Conservation (phyloP, 768 basidiomycete genomes). For the Boletus rufocinnamomeus region DNA sequence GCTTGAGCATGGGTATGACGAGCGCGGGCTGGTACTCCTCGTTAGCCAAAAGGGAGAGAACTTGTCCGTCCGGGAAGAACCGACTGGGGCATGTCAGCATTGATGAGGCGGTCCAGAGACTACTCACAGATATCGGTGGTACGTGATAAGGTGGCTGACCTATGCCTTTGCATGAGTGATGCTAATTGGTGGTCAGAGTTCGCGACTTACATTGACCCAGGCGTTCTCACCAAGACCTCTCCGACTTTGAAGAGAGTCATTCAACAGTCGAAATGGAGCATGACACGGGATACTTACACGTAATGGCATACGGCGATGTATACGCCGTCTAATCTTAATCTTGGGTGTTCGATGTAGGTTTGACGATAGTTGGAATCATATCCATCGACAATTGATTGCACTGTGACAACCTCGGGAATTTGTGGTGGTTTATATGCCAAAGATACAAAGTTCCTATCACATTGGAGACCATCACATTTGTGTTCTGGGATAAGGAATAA, state of each 20-base stretch:
- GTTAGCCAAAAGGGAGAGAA: slow-evolving; percentile 82
- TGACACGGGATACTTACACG: slow-evolving; percentile 49
- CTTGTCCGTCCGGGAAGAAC: slow-evolving; percentile 85
- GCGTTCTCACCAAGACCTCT: slow-evolving; percentile 81
- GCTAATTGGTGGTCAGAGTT: slow-evolving; percentile 1
- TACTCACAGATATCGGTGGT: slow-evolving; percentile 85
- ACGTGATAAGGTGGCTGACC: slow-evolving; percentile 86
- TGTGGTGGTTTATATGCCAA: slow-evolving; percentile 76
- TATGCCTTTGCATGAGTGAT: slow-evolving; percentile 31
- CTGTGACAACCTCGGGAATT: slow-evolving; percentile 51
- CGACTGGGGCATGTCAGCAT: slow-evolving; percentile 49
- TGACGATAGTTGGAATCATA: slow-evolving; percentile 70
- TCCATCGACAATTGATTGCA: slow-evolving; percentile 51
- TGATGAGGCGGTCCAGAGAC: not conserved
- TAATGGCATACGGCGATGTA: slow-evolving; percentile 94
- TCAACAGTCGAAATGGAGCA: slow-evolving; percentile 3
- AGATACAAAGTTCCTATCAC: slow-evolving; percentile 59
- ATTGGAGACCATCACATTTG: slow-evolving; percentile 10
- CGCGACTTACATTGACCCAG: slow-evolving; percentile 76
- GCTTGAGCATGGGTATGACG: slow-evolving; percentile 75
- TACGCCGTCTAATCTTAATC: slow-evolving; percentile 82
- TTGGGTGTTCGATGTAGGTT: slow-evolving; percentile 80
- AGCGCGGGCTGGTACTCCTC: slow-evolving; percentile 71
- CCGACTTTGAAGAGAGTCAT: slow-evolving; percentile 13
- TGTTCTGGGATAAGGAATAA: not conserved